A percentile compares a stretch with the other conserved stretches of the same genome.
Evolutionary conservation across 805 yeast genomes (phyloP).

Genomic region (Saccharomyces paradoxus): DNA sequence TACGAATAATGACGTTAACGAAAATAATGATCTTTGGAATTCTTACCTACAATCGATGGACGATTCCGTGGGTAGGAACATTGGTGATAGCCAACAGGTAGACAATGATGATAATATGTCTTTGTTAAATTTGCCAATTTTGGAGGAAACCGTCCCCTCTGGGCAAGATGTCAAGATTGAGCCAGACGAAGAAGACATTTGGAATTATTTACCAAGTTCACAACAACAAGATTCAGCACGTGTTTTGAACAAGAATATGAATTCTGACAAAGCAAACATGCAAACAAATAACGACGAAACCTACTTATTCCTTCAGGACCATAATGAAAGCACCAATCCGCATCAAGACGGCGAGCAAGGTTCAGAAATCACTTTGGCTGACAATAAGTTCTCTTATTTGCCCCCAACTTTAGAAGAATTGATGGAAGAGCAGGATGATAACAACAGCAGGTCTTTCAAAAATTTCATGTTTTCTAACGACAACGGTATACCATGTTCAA

Average conservation of each 20-base stretch:
- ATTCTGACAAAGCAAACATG: not conserved
- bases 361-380: not conserved
- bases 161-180: not conserved
- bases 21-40: not conserved
- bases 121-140: not conserved
- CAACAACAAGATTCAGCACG: not conserved
- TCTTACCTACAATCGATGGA: not conserved
- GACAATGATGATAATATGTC: not conserved
- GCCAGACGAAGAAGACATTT: not conserved
- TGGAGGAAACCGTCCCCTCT: not conserved
- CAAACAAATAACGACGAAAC: not conserved
- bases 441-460: constrained; percentile 1
- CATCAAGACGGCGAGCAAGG: not conserved
- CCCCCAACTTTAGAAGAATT: constrained; percentile 30
- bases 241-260: not conserved
- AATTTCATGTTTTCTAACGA: not conserved
- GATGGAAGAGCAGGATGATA: constrained; percentile 26
- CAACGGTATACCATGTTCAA: not conserved
- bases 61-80: not conserved
- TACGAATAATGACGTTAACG: not conserved
- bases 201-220: not conserved
- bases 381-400: constrained; percentile 10
- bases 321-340: not conserved
- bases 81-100: not conserved
- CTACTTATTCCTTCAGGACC: not conserved